A percentile compares a stretch with the other conserved stretches of the same genome.
These are phyloP conservation scores for Crithidia sp. DNA, from an alignment of 208 protist genomes.

Conservation along the genomic window DNA sequence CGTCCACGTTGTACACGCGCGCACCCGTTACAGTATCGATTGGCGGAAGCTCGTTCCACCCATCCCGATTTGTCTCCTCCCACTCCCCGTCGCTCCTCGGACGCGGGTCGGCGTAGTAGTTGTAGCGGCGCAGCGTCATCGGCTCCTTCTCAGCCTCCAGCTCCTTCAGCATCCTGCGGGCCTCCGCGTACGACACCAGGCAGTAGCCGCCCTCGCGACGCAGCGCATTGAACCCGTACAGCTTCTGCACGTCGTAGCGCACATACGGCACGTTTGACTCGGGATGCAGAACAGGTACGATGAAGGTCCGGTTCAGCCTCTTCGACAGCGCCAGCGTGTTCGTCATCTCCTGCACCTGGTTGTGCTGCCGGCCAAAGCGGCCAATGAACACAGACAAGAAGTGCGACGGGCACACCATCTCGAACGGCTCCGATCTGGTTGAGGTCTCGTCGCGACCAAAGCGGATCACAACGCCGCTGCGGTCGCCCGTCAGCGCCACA, in stretches of 20 bases:
- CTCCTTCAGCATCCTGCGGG: constrained; percentile 3
- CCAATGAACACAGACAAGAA: constrained; percentile 21
- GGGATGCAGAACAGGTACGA: constrained; percentile 7
- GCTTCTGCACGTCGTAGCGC: constrained; percentile 3
- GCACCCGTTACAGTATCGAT: neutral
- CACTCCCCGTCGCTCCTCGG: neutral
- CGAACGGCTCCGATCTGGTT: neutral
- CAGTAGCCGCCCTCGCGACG: constrained; percentile 21
- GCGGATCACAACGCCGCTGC: neutral
- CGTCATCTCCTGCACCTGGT: constrained; percentile 21
- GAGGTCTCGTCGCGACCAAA: constrained; percentile 11
- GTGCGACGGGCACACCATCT: constrained; percentile 7
- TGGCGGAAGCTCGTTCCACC: neutral
- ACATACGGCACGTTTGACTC: neutral
- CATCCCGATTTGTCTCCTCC: neutral
- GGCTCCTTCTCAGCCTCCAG: neutral
- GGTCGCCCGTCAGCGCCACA: neutral
- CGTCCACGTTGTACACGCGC: constrained; percentile 10
- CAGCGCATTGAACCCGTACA: constrained; percentile 28
- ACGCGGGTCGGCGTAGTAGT: neutral
- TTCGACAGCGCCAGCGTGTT: constrained; percentile 13
- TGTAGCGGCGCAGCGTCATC: constrained; percentile 9
- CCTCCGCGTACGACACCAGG: constrained; percentile 20
- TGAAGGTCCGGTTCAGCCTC: constrained; percentile 12
- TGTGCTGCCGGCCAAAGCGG: constrained; percentile 24